Conservation (phyloP, 2,329 filamentous ascomycete genomes). For the Penicillium sp. region DNA sequence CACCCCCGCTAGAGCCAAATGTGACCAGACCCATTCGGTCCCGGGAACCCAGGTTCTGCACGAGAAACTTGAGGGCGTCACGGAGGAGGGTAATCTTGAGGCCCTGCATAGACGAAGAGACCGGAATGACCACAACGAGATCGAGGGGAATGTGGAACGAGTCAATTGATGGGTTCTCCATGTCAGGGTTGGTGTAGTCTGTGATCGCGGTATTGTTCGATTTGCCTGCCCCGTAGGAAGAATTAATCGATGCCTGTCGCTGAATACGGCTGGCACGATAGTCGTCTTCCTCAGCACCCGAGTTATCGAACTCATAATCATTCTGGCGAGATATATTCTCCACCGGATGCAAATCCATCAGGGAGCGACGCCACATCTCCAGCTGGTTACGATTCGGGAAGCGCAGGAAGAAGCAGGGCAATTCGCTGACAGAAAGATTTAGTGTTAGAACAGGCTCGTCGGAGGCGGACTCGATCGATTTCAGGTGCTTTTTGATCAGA, state of each 20-base stretch:
- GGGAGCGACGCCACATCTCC: constrained; percentile 85
- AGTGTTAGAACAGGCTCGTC: constrained; percentile 88
- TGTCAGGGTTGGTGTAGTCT: constrained; percentile 79
- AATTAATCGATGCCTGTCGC: constrained; percentile 80
- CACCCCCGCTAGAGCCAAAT: constrained; percentile 91
- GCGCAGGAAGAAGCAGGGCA: constrained; percentile 90
- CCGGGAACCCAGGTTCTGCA: constrained; percentile 83
- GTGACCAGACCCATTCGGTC: constrained; percentile 98
- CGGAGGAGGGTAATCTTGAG: constrained; percentile 94
- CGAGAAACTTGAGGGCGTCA: constrained; percentile 90
- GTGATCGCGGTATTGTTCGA: constrained; percentile 88
- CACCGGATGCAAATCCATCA: constrained; percentile 79
- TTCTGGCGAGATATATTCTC: constrained; percentile 65
- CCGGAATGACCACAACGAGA: constrained; percentile 93
- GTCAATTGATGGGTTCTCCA: constrained; percentile 59
- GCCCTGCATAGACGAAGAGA: constrained; percentile 99
- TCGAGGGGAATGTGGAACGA: constrained; percentile 90
- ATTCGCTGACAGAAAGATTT: constrained; percentile 85
- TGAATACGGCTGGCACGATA: constrained; percentile 65
- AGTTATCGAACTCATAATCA: constrained; percentile 80
- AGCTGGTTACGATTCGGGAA: constrained; percentile 80
- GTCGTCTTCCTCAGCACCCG: constrained; percentile 87
- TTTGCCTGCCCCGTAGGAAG: constrained; percentile 77
- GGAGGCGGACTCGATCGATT: constrained; percentile 73
- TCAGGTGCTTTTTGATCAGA: constrained; percentile 95